These are phyloP conservation scores for Botrytis fragariae DNA, from an alignment of 2,329 filamentous ascomycete species.

Conservation along the genomic window DNA sequence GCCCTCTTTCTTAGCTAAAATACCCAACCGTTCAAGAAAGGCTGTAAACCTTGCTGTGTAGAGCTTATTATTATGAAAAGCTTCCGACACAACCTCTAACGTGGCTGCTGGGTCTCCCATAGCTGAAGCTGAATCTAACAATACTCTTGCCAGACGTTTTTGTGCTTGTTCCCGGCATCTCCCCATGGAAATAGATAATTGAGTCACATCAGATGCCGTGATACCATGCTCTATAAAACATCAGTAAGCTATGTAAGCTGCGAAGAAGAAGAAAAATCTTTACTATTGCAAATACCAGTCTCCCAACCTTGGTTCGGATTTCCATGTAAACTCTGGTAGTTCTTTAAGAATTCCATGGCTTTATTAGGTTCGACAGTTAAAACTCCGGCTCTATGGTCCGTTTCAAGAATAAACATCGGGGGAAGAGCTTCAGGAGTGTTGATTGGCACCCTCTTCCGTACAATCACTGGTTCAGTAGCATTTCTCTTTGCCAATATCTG, in stretches of 20 bases:
- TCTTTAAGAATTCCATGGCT: constrained; percentile 31
- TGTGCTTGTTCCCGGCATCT: constrained; percentile 26
- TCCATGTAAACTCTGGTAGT: constrained; percentile 20
- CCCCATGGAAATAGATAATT: constrained; percentile 32
- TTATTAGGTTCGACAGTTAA: constrained; percentile 29
- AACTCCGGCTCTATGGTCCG: constrained; percentile 30
- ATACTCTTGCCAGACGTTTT: constrained; percentile 26
- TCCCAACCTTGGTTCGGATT: constrained; percentile 24
- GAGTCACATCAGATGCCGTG: constrained; percentile 26
- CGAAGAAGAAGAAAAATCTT: background rate
- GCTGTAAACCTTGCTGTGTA: constrained; percentile 13
- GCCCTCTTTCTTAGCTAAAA: constrained; percentile 31
- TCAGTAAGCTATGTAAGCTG: background rate
- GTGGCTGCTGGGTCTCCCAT: constrained; percentile 35
- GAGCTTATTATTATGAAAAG: constrained; percentile 21
- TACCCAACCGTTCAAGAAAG: constrained; percentile 27
- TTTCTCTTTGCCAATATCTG: constrained; percentile 11
- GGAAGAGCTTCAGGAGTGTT: constrained; percentile 24
- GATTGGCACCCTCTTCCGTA: constrained; percentile 8
- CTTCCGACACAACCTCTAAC: constrained; percentile 28
- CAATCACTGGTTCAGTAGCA: background rate
- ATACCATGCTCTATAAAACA: constrained; percentile 30
- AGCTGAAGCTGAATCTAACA: constrained; percentile 32
- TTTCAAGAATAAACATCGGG: constrained; percentile 28
- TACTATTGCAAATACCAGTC: constrained; percentile 30